A percentile compares a stretch with the other conserved stretches of the same genome.
Evolutionary conservation across 805 yeast genomes (phyloP).

Genomic region (Starmera pachycereana): DNA sequence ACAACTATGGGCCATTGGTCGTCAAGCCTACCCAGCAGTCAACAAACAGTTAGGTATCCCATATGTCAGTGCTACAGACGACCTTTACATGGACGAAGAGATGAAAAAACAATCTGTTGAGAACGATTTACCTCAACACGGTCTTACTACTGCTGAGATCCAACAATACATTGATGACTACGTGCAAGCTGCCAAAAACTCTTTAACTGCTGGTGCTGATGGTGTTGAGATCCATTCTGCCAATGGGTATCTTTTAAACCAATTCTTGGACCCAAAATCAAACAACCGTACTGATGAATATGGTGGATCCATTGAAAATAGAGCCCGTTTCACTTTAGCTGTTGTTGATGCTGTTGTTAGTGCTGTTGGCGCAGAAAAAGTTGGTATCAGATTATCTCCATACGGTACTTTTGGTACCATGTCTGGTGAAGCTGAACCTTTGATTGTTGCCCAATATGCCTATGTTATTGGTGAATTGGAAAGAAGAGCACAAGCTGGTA

Average conservation of each 20-base stretch:
- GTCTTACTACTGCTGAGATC: constrained; percentile 24
- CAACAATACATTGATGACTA: constrained; percentile 18
- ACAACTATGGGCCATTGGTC: constrained; percentile 41
- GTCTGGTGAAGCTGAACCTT: constrained; percentile 24
- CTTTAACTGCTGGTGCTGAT: constrained; percentile 30
- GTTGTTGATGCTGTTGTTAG: constrained; percentile 36
- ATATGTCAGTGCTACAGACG: constrained; percentile 26
- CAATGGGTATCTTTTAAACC: constrained; percentile 29
- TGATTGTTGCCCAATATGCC: constrained; percentile 24
- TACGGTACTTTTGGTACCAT: constrained; percentile 26
- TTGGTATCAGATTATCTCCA: constrained; percentile 39
- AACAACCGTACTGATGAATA: constrained; percentile 30
- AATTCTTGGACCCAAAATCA: constrained; percentile 26
- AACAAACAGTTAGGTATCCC: constrained; percentile 24
- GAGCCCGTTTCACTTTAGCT: constrained; percentile 28
- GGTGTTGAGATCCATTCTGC: constrained; percentile 32
- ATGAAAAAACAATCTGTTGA: constrained; percentile 22
- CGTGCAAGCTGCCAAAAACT: constrained; percentile 23
- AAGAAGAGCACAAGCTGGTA: constrained; percentile 22
- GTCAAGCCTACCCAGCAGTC: constrained; percentile 26
- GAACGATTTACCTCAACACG: constrained; percentile 21
- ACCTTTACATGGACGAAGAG: constrained; percentile 20
- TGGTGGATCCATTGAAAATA: constrained; percentile 34
- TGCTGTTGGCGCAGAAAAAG: constrained; percentile 37
- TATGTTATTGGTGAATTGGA: constrained; percentile 28